These are phyloP conservation scores for Barnettozyma sucrosica DNA, from an alignment of 805 yeast species.

Conservation along the genomic window DNA sequence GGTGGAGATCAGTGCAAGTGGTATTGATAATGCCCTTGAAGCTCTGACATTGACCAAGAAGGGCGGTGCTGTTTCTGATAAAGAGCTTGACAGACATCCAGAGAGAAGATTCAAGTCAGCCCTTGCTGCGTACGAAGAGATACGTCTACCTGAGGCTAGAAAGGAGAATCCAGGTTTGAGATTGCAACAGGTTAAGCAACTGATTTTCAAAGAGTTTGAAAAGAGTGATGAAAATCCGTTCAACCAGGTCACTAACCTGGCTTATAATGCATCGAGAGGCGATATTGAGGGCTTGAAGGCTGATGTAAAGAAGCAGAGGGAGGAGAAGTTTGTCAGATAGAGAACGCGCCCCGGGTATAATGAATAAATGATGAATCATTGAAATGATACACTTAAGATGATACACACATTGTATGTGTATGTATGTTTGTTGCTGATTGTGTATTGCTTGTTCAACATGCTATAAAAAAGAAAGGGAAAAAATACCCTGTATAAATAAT, in stretches of 20 bases:
- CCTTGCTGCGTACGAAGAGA: conserved; percentile 60
- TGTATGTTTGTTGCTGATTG: no score
- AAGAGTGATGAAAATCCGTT: conserved; percentile 78
- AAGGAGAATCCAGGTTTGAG: conserved; percentile 78
- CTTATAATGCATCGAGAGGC: conserved; percentile 53
- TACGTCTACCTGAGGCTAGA: conserved; percentile 64
- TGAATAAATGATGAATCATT: neutral
- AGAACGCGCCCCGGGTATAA: neutral
- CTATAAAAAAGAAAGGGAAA: no score
- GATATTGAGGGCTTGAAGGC: conserved; percentile 44
- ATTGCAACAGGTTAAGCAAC: conserved; percentile 69
- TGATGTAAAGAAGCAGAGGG: conserved; percentile 45
- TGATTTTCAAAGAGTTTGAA: conserved; percentile 73
- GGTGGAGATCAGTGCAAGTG: conserved; percentile 59
- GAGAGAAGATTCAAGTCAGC: conserved; percentile 88
- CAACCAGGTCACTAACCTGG: conserved; percentile 60
- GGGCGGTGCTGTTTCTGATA: conserved; percentile 48
- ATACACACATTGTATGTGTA: no score
- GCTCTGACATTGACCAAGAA: conserved; percentile 63
- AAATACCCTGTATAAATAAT: no score
- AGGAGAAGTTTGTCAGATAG: conserved; percentile 25
- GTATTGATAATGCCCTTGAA: conserved; percentile 72
- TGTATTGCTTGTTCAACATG: no score
- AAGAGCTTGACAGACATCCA: conserved; percentile 79
- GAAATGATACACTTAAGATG: neutral